A percentile compares a stretch with the other conserved stretches of the same genome.
Evolutionary conservation across 169 alveolate species (phyloP).

Genomic region (Cytauxzoon felis): DNA sequence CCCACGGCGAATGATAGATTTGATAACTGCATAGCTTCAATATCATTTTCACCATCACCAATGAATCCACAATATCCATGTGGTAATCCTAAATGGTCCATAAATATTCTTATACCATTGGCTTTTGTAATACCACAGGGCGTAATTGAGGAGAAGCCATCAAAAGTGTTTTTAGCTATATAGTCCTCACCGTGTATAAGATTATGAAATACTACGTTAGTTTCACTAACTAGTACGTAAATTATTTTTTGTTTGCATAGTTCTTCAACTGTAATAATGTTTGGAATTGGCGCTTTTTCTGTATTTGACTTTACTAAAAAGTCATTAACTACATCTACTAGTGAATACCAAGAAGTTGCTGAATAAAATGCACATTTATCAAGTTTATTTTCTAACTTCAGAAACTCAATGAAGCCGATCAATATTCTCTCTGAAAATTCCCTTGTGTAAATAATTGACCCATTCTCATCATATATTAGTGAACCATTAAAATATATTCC

Average conservation of each 20-base stretch:
- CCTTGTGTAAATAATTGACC: conserved; percentile 13
- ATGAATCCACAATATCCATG: conserved; percentile 40
- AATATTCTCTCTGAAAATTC: conserved; percentile 2
- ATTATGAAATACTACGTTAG: background rate
- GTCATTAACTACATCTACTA: background rate
- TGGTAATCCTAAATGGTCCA: conserved; percentile 9
- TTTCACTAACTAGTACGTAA: background rate
- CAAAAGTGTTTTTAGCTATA: background rate
- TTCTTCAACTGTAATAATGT: no score
- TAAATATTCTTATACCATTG: conserved; percentile 12
- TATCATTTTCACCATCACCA: conserved; percentile 48
- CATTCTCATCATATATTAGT: conserved; percentile 40
- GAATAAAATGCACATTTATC: background rate
- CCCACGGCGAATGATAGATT: conserved; percentile 49
- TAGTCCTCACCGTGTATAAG: conserved; percentile 2
- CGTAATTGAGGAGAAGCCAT: background rate
- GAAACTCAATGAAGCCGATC: background rate
- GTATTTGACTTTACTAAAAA: background rate
- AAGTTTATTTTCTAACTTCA: background rate
- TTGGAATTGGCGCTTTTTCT: background rate
- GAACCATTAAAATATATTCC: conserved; percentile 63
- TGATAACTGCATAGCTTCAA: conserved; percentile 20
- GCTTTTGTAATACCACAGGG: conserved; percentile 40
- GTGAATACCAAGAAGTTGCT: background rate
- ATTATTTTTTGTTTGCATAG: background rate